Base-by-base conservation (phyloP, 2,329 filamentous ascomycete species). In the Trichophyton benhamiae region DNA sequence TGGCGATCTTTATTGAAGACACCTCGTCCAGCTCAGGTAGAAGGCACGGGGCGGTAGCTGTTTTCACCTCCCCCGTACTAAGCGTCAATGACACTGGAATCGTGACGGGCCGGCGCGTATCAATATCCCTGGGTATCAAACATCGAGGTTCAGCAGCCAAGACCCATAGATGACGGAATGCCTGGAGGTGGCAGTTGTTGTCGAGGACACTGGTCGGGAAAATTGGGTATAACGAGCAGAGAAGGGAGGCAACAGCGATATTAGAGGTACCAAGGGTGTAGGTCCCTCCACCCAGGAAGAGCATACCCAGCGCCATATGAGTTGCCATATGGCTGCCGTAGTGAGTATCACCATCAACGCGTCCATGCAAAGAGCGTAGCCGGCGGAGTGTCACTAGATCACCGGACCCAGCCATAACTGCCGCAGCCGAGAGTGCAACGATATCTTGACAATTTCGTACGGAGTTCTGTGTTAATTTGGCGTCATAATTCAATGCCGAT, bases 151-250 rank as follows among this genome's bases (percentile, higher is more conserved):
- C 94, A 0, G 89, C 87, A 1, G 94, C 94, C 2, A 99, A 80
- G 9, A 96, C 92, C 94, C 94, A 99, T 70, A 99, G 88, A 74
- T 99, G 92, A 3, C 95, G 85, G 77, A 99, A 94, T 2, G 95
- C 94, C 76, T 99, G 94, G 4, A 99, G 80, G 69, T 99, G 94
- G 9, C 90, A 91, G 66, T 89, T 87, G 70, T 97, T 97, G 75
- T 99, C 94, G 68, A 95, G 87, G 1, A 97, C 89, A 33, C 84
- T 87, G 8, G 84, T 87, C 0, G 94, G 94, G 71, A 95, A 96
- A 20, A 96, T 81, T 0, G 94, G 94, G 70, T 99, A 99, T 72
- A 99, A 95, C 0, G 94, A 87, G 49, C 94, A 87, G 6, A 99
- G 83, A 5, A 99, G 79, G 11, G 89, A 84, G 1, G 90, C 92